These are phyloP conservation scores for Annulohypoxylon bovei DNA, from an alignment of 495 filamentous ascomycete genomes.

Conservation along the genomic window DNA sequence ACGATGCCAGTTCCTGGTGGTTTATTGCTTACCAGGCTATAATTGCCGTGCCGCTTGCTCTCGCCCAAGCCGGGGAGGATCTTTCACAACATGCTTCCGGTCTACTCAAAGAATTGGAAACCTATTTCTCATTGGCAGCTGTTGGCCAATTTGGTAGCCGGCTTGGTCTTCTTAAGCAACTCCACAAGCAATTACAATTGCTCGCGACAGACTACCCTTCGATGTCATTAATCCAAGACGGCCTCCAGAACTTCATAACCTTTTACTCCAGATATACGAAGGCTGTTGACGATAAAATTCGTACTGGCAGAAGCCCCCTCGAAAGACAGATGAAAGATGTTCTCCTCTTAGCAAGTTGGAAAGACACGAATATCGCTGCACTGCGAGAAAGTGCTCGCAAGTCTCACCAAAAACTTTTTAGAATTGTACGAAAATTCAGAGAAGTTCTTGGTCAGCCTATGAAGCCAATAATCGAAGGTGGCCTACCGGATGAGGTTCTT, in stretches of 20 bases:
- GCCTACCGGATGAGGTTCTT: conserved; percentile 65
- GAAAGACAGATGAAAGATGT: conserved; percentile 91
- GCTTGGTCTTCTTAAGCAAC: conserved; percentile 75
- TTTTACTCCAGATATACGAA: conserved; percentile 76
- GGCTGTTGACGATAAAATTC: conserved; percentile 68
- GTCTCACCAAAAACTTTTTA: conserved; percentile 92
- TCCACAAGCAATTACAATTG: conserved; percentile 70
- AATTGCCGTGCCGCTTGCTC: conserved; percentile 75
- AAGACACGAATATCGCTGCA: conserved; percentile 92
- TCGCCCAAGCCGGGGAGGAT: conserved; percentile 64
- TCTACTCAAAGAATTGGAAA: conserved; percentile 74
- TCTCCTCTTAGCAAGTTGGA: conserved; percentile 90
- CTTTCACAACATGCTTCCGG: conserved; percentile 70
- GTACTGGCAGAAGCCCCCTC: conserved; percentile 68
- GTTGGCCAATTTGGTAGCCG: conserved; percentile 82
- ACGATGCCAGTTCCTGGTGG: conserved; percentile 91
- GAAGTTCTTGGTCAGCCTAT: conserved; percentile 76
- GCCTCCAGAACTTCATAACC: conserved; percentile 78
- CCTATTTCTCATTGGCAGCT: conserved; percentile 77
- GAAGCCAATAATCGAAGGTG: conserved; percentile 68
- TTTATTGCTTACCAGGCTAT: conserved; percentile 93
- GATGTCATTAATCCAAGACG: conserved; percentile 64
- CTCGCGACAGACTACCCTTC: conserved; percentile 63
- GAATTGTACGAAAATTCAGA: conserved; percentile 88
- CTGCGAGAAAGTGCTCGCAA: conserved; percentile 86